phyloP scores from a whole-genome alignment of 306 rosid genomes.

The Bauhinia variegata region DNA sequence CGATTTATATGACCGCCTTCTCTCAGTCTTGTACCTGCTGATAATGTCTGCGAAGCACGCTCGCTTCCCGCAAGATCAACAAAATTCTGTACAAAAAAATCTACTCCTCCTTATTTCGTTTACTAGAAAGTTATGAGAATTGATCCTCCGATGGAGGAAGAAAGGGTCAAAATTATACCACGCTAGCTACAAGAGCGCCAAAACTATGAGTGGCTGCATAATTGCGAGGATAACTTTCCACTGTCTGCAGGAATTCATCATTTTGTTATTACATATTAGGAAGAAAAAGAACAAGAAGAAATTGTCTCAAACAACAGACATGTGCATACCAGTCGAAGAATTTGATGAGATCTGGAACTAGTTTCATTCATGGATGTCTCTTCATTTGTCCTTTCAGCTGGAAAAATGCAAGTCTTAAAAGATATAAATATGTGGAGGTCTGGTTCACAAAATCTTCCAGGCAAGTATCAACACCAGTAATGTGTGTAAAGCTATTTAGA shows the following conservation, averaged over 20 bases:
- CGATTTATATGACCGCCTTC: conserved; percentile 96
- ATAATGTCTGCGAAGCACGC: conserved; percentile 79
- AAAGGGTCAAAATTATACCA: conserved; percentile 56
- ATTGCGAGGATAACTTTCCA: conserved; percentile 70
- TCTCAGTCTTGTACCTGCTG: conserved; percentile 82
- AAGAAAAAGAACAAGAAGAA: not conserved
- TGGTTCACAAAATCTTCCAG: conserved; percentile 11
- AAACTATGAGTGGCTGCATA: conserved; percentile 44
- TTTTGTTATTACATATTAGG: conserved; percentile 8
- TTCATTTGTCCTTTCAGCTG: conserved; percentile 88
- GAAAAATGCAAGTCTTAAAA: conserved; percentile 19
- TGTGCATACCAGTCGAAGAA: conserved; percentile 76
- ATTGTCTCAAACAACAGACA: not conserved
- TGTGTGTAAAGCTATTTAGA: conserved; percentile 11
- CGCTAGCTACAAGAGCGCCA: conserved; percentile 66
- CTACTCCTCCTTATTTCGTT: conserved; percentile 24
- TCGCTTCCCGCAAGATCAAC: conserved; percentile 97
- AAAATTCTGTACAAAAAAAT: conserved; percentile 63
- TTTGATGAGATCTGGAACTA: conserved; percentile 98
- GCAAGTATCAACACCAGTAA: conserved; percentile 22
- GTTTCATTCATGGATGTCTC: conserved; percentile 89
- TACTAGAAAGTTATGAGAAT: not conserved
- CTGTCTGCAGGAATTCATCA: conserved; percentile 59
- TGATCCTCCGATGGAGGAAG: not conserved
- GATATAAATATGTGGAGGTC: conserved; percentile 10